These are phyloP conservation scores for Serendipita sp. DNA, from an alignment of 768 basidiomycete genomes.

Conservation along the genomic window DNA sequence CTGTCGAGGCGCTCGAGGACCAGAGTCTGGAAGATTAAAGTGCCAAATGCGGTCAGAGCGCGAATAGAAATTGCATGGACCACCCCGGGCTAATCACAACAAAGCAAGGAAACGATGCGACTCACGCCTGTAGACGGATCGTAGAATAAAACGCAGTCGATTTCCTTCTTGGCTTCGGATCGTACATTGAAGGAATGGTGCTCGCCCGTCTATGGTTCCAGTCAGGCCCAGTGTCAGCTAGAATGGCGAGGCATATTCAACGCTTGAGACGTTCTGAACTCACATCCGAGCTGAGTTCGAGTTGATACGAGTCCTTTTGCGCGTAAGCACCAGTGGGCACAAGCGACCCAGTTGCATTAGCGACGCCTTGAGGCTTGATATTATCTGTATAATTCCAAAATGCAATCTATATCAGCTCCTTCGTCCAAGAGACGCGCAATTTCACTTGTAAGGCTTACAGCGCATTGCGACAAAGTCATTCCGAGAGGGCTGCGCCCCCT, in stretches of 20 bases:
- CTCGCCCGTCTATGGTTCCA: background rate
- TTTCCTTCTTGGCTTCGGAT: constrained; percentile 1
- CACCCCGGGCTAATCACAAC: constrained; percentile 2
- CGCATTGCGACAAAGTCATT: constrained; percentile 7
- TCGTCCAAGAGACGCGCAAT: background rate
- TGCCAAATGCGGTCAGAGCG: constrained; percentile 1
- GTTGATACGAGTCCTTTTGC: background rate
- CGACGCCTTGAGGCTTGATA: constrained; percentile 3
- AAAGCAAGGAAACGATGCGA: background rate
- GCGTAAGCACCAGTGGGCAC: background rate
- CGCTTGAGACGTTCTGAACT: background rate
- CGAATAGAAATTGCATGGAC: background rate
- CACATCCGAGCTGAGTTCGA: background rate
- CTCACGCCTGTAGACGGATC: constrained; percentile 2
- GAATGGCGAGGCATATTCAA: background rate
- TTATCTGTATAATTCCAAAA: constrained; percentile 1
- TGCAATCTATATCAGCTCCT: background rate
- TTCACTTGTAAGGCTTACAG: background rate
- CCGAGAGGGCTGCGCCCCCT: background rate
- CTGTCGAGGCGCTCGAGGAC: constrained; percentile 4
- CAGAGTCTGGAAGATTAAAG: background rate
- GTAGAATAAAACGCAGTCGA: constrained; percentile 3
- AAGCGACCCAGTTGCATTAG: constrained; percentile 3
- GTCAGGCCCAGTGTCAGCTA: background rate
- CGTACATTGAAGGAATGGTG: constrained; percentile 1